phyloP scores from a whole-genome alignment of 192 early-diverging fungal genomes.

The Rhizoclosmatium sp. region DNA sequence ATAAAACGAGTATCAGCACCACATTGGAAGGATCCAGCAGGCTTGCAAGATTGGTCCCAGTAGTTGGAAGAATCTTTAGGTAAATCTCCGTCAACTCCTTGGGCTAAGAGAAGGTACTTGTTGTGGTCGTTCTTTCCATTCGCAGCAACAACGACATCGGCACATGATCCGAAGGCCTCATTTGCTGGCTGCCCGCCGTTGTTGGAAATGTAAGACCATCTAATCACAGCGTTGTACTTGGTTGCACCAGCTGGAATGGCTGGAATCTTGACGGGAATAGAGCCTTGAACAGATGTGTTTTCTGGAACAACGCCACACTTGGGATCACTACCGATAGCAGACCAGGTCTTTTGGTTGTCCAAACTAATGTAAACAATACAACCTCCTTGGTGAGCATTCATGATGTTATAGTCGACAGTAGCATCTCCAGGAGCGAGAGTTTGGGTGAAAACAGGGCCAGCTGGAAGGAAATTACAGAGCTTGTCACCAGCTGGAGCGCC shows the following conservation, averaged over 20 bases:
- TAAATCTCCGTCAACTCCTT: neutral
- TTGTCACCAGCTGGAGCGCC: neutral
- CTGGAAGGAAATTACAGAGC: slow-evolving; percentile 18
- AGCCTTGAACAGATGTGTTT: neutral
- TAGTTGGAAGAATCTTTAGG: slow-evolving; percentile 11
- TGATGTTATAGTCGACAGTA: slow-evolving; percentile 16
- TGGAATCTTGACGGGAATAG: slow-evolving; percentile 17
- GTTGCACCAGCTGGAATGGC: neutral
- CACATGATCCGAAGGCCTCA: slow-evolving; percentile 13
- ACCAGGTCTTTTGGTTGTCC: slow-evolving; percentile 21
- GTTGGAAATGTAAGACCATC: slow-evolving; percentile 12
- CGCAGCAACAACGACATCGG: neutral
- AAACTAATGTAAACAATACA: slow-evolving; percentile 1
- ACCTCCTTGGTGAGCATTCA: neutral
- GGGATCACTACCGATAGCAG: neutral
- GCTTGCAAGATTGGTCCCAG: neutral
- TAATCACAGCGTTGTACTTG: slow-evolving; percentile 2
- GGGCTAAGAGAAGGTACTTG: neutral
- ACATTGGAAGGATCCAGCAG: neutral
- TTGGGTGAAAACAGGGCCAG: slow-evolving; percentile 24
- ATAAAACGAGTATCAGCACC: slow-evolving; percentile 1
- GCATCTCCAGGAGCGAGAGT: slow-evolving; percentile 3
- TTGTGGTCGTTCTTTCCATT: slow-evolving; percentile 2
- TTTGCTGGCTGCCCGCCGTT: slow-evolving; percentile 25
- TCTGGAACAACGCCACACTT: neutral